A percentile compares a stretch with the other conserved stretches of the same genome.
Evolutionary conservation across 2,329 filamentous ascomycete genomes (phyloP).

Genomic region (Elsinoe perseae): DNA sequence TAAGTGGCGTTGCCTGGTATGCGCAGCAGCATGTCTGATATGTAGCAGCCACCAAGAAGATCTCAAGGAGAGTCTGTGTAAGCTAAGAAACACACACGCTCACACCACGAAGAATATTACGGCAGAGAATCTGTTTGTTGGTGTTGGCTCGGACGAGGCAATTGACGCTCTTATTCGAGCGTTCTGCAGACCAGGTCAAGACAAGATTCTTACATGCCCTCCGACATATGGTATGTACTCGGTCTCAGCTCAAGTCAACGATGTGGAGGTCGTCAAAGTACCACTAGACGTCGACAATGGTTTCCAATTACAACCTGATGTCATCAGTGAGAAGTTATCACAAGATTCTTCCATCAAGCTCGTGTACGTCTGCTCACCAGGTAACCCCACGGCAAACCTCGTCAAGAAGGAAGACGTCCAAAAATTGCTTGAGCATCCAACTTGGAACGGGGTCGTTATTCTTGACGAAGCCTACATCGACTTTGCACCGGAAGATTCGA

Average conservation of each 20-base stretch:
- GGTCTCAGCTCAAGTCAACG: slow-evolving; percentile 91
- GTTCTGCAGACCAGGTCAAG: slow-evolving; percentile 79
- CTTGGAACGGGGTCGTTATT: slow-evolving; percentile 91
- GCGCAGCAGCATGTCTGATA: neutral
- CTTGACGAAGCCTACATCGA: slow-evolving; percentile 97
- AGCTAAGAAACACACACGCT: slow-evolving; percentile 74
- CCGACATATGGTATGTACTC: slow-evolving; percentile 98
- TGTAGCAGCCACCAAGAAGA: slow-evolving; percentile 63
- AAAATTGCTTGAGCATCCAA: slow-evolving; percentile 70
- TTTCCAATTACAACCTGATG: slow-evolving; percentile 66
- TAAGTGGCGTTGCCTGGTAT: slow-evolving; percentile 26
- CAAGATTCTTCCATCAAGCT: slow-evolving; percentile 67
- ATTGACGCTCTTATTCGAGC: slow-evolving; percentile 90
- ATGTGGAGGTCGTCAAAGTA: slow-evolving; percentile 78
- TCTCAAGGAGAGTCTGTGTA: slow-evolving; percentile 80
- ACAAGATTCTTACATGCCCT: slow-evolving; percentile 89
- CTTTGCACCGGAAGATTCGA: slow-evolving; percentile 71
- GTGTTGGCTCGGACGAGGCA: slow-evolving; percentile 92
- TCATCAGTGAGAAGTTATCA: slow-evolving; percentile 59
- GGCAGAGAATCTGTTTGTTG: slow-evolving; percentile 83
- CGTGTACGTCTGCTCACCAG: slow-evolving; percentile 86
- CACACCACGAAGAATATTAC: slow-evolving; percentile 67
- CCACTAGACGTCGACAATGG: slow-evolving; percentile 63
- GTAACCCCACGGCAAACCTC: slow-evolving; percentile 81
- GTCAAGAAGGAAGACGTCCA: slow-evolving; percentile 68